A percentile compares a stretch with the other conserved stretches of the same genome.
phyloP scores from a whole-genome alignment of 2,329 filamentous ascomycete species.

The Venturiaceae sp. region DNA sequence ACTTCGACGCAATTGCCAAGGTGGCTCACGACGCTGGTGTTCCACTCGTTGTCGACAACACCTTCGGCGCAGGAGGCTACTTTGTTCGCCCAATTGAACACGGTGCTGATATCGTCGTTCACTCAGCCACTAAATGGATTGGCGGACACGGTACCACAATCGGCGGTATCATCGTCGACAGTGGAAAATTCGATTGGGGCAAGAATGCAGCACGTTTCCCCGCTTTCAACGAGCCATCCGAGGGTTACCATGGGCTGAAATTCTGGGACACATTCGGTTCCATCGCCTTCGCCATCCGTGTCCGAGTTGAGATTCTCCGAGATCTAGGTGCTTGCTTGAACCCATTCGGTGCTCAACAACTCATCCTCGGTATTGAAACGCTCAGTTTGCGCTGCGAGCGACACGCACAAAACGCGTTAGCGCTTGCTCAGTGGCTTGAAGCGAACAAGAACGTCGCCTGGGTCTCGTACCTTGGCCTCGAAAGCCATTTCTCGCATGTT shows the following conservation, averaged over 20 bases:
- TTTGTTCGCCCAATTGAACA: constrained; percentile 79
- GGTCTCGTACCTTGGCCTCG: constrained; percentile 88
- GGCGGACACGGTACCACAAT: constrained; percentile 92
- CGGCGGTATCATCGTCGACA: constrained; percentile 75
- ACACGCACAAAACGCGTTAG: constrained; percentile 74
- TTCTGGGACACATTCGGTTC: constrained; percentile 90
- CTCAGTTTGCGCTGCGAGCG: constrained; percentile 77
- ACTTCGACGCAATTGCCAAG: constrained; percentile 78
- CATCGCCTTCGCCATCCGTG: constrained; percentile 72
- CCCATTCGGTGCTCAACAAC: constrained; percentile 87
- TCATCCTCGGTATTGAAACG: constrained; percentile 83
- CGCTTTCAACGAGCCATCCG: constrained; percentile 79
- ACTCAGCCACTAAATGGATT: constrained; percentile 96
- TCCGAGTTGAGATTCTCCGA: constrained; percentile 81
- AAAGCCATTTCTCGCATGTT: constrained; percentile 70
- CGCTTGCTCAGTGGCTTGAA: constrained; percentile 74
- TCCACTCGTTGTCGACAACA: constrained; percentile 67
- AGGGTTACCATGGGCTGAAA: constrained; percentile 85
- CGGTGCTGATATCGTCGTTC: constrained; percentile 87
- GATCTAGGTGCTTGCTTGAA: constrained; percentile 77
- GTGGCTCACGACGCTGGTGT: constrained; percentile 60
- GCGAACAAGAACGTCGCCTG: constrained; percentile 75
- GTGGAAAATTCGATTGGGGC: constrained; percentile 91
- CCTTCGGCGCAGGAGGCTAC: constrained; percentile 88
- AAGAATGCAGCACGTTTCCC: constrained; percentile 77